Percentiles rank a stretch among this genome's conserved stretches.
These are phyloP conservation scores for Pseudogymnoascus sp. DNA, from an alignment of 2,329 filamentous ascomycete species.

Conservation along the genomic window DNA sequence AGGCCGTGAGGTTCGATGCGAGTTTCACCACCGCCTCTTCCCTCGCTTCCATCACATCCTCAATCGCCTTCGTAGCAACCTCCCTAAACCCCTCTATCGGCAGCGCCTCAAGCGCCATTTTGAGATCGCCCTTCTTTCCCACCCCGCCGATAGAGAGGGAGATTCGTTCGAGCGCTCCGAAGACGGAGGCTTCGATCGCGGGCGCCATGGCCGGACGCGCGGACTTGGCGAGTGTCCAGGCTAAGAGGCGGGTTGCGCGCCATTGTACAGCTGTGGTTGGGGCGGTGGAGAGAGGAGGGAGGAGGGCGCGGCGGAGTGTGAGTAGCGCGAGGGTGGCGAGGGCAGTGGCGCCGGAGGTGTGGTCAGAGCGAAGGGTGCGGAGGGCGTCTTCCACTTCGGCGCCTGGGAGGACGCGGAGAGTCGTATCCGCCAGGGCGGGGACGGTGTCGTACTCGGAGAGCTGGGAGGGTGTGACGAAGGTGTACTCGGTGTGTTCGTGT, in stretches of 20 bases:
- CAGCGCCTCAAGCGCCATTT: background rate
- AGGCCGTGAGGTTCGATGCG: conserved; percentile 23
- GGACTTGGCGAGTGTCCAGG: conserved; percentile 57
- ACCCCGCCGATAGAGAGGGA: background rate
- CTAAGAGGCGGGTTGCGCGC: conserved; percentile 43
- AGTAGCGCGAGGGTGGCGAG: conserved; percentile 45
- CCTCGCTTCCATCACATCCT: conserved; percentile 16
- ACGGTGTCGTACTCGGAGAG: conserved; percentile 42
- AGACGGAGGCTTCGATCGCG: conserved; percentile 43
- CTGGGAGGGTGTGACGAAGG: conserved; percentile 41
- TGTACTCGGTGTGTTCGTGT: conserved; percentile 55
- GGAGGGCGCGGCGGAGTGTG: conserved; percentile 39
- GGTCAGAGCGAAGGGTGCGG: conserved; percentile 42
- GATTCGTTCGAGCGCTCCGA: conserved; percentile 34
- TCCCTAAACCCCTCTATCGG: background rate
- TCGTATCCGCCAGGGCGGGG: conserved; percentile 46
- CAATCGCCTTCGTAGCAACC: conserved; percentile 18
- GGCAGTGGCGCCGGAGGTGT: conserved; percentile 49
- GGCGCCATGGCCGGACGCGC: conserved; percentile 59
- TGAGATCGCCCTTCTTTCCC: background rate
- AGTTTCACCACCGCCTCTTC: background rate
- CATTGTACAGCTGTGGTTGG: conserved; percentile 39
- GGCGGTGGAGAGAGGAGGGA: conserved; percentile 23
- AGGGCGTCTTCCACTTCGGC: conserved; percentile 39
- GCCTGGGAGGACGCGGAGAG: conserved; percentile 45